Conservation (phyloP, 345 rosid species). For the Stellera chamaejasme region DNA sequence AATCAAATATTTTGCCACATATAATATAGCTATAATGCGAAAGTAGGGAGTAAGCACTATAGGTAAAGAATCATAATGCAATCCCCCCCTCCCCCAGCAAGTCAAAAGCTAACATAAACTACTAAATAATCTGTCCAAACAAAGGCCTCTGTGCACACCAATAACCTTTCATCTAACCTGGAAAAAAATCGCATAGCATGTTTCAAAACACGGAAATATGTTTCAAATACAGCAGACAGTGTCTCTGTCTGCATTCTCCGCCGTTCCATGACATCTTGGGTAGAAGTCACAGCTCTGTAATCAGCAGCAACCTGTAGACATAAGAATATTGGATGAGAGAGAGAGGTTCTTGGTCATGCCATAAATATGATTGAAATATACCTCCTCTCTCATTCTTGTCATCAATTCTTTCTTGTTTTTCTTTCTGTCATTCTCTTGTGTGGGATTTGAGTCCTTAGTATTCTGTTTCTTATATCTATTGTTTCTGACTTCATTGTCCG, state of each 20-base stretch:
- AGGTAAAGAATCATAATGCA: too few relatives aligned
- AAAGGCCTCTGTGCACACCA: too few relatives aligned
- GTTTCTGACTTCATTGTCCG: constrained; percentile 31
- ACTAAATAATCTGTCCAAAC: too few relatives aligned
- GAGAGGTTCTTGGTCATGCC: background rate
- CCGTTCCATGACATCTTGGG: constrained; percentile 50
- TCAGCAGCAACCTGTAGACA: constrained; percentile 67
- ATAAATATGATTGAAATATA: constrained; percentile 18
- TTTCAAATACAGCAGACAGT: constrained; percentile 84
- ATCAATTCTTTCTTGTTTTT: constrained; percentile 56
- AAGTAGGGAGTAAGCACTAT: too few relatives aligned
- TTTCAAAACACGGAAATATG: constrained; percentile 82
- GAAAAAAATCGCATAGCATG: constrained; percentile 43
- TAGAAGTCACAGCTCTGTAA: constrained; percentile 59
- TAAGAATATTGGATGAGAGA: constrained; percentile 1
- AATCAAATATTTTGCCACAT: too few relatives aligned
- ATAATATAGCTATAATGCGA: too few relatives aligned
- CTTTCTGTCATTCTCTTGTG: constrained; percentile 52
- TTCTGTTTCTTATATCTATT: constrained; percentile 50
- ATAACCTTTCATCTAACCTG: constrained; percentile 34
- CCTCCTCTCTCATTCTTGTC: constrained; percentile 78
- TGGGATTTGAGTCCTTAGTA: constrained; percentile 45
- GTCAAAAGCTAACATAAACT: too few relatives aligned
- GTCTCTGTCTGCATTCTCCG: constrained; percentile 72
- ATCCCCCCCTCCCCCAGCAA: too few relatives aligned